phyloP scores from a whole-genome alignment of 2,329 filamentous ascomycete genomes.

The Trichoderma gracile region DNA sequence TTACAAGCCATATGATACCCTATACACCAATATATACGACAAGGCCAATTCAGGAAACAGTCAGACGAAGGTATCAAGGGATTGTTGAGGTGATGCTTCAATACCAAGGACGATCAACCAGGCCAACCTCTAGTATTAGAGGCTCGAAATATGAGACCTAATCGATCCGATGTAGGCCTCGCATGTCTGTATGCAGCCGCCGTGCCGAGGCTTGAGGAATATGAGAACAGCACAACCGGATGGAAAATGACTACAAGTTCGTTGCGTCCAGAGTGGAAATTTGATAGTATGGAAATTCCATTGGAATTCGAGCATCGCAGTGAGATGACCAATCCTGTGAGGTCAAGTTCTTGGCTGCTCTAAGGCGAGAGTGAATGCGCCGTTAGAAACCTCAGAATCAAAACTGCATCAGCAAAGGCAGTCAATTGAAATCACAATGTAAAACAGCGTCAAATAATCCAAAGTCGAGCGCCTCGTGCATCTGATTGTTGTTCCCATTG shows the following conservation, averaged over 20 bases:
- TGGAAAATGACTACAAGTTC: too few relatives aligned
- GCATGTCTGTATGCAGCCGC: too few relatives aligned
- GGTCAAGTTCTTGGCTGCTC: too few relatives aligned
- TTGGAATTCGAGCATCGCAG: too few relatives aligned
- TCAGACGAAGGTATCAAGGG: neutral
- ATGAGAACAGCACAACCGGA: too few relatives aligned
- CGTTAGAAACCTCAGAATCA: neutral
- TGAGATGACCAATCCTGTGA: too few relatives aligned
- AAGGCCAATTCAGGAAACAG: neutral
- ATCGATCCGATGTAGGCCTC: too few relatives aligned
- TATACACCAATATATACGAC: neutral
- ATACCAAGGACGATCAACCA: neutral
- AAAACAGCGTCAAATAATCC: neutral
- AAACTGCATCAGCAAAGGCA: neutral
- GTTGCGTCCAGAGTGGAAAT: neutral
- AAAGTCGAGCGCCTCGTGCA: conserved; percentile 4
- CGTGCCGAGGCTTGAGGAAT: too few relatives aligned
- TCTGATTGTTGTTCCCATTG: conserved; percentile 21
- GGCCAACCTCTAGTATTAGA: neutral
- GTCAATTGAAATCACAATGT: neutral
- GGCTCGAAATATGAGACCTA: too few relatives aligned
- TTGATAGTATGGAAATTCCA: too few relatives aligned
- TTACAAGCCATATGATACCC: neutral
- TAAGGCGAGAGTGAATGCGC: neutral
- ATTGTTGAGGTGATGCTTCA: neutral